These are phyloP conservation scores for bread wheat (Triticum aestivum) DNA, from an alignment of 176 grass and related monocot genomes.

Conservation along the genomic window DNA sequence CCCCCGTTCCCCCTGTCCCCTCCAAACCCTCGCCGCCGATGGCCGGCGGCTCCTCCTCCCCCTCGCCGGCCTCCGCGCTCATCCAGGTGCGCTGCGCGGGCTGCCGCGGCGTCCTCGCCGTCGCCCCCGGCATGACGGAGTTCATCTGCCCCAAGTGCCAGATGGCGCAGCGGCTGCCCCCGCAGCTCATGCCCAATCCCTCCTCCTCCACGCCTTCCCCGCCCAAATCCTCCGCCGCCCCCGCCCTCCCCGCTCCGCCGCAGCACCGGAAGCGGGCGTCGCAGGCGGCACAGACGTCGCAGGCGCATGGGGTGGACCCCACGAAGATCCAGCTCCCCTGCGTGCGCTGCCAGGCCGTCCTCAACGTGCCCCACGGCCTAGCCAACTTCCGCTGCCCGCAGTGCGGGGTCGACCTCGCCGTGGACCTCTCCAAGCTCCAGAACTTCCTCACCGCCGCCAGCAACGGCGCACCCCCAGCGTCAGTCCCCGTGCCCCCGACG, in stretches of 20 bases:
- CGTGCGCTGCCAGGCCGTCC: constrained; percentile 65
- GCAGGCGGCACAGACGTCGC: constrained; percentile 28
- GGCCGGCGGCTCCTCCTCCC: constrained; percentile 27
- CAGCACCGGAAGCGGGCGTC: constrained; percentile 21
- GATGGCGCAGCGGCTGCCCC: constrained; percentile 77
- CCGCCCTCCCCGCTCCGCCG: neutral
- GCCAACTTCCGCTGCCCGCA: constrained; percentile 82
- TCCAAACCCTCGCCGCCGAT: constrained; percentile 29
- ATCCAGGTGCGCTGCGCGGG: constrained; percentile 72
- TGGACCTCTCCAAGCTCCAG: constrained; percentile 67
- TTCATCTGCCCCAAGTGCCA: constrained; percentile 89
- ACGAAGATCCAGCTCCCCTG: constrained; percentile 78
- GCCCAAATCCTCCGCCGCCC: neutral
- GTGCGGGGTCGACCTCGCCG: constrained; percentile 74
- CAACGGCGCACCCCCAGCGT: neutral
- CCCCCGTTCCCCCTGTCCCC: neutral
- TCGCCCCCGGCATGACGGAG: constrained; percentile 70
- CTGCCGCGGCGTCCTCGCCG: constrained; percentile 54
- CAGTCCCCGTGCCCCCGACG: neutral
- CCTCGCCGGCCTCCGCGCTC: constrained; percentile 31
- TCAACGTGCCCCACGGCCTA: constrained; percentile 92
- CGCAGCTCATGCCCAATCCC: constrained; percentile 59
- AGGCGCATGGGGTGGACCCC: constrained; percentile 64
- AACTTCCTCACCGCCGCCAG: constrained; percentile 36
- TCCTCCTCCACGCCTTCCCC: constrained; percentile 6